Base-by-base conservation (phyloP, 2,329 filamentous ascomycete genomes). In the Apiospora koreana region DNA sequence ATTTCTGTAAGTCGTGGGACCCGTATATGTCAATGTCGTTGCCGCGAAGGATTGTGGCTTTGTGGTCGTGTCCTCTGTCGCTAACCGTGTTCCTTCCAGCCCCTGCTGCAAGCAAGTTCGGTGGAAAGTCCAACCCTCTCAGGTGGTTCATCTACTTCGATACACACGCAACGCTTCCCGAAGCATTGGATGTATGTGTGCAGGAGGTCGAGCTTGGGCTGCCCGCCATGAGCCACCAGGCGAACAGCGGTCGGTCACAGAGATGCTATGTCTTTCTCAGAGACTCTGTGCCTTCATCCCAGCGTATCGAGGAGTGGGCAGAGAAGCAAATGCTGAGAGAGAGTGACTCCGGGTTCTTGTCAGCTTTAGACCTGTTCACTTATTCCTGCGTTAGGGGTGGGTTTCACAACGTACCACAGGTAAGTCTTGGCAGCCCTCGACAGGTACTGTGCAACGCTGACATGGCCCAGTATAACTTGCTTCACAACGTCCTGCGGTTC, bases 401-500 rank as follows among this genome's bases (percentile, higher is more conserved):
- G 58, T 31, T 45, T 21, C 42, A 25, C 42, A 65, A 62, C 58
- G 35, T 42, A 23, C 68, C 54, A 16, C 58, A 69, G 50, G 68
- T 69, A 38, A 25, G 68, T 69, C 54, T 38, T n/a, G 54, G 21
- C 54, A 62, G 54, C 12, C 54, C 31, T 38, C 21, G 9, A 38
- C 31, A 62, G 54, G 54, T 14, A n/a, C 54, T n/a, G 31, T 38
- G 31, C 54, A n/a, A n/a, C 23, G 28, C 74, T 71, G 85, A 83
- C 65, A 43, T 79, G 82, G 72, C 77, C 80, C 38, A 79, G 86
- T 38, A 80, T 16, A 64, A 70, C 54, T 50, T 72, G n/a, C 58
- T 85, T 21, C 77, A 75, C 64, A 82, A 83, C 71, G 83, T 86
- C 46, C 82, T 85, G 71, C 79, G 79, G 67, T 81, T 87, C 79